Conservation (phyloP, 2,329 filamentous ascomycete genomes). For the Rhynchosporium graminicola region DNA sequence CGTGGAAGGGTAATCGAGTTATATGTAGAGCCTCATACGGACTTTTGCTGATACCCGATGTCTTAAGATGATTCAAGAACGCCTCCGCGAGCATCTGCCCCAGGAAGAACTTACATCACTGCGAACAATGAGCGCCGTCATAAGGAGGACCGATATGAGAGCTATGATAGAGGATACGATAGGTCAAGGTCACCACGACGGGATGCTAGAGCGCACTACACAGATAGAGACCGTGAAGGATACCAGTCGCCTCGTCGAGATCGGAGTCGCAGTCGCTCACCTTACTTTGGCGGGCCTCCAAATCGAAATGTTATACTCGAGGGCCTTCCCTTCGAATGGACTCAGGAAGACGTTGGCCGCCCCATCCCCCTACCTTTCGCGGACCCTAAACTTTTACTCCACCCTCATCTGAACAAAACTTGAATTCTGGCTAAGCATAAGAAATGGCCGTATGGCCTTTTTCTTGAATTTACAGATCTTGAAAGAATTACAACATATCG, state of each 20-base stretch:
- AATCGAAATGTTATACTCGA: conserved; percentile 57
- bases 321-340: conserved; percentile 51
- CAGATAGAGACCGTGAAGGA: conserved; percentile 40
- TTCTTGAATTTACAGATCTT: conserved; percentile 51
- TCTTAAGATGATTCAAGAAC: conserved; percentile 40
- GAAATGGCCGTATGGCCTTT: conserved; percentile 40
- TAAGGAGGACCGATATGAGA: conserved; percentile 38
- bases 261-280: conserved; percentile 40
- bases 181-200: conserved; percentile 43
- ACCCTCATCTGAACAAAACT: conserved; percentile 39
- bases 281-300: conserved; percentile 42
- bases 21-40: conserved; percentile 32
- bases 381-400: conserved; percentile 28
- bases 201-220: conserved; percentile 39
- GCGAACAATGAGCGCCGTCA: conserved; percentile 31
- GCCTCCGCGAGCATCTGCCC: conserved; percentile 34
- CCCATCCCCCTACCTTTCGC: conserved; percentile 39
- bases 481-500: conserved; percentile 53
- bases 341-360: conserved; percentile 54
- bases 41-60: conserved; percentile 40
- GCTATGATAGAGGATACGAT: conserved; percentile 42
- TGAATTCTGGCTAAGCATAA: conserved; percentile 43
- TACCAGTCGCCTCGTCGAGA: conserved; percentile 38
- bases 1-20: conserved; percentile 43
- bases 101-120: conserved; percentile 26